Evolutionary conservation across 371 early-diverging fungal genomes (phyloP).

Genomic region (Lichtheimia ramosa): DNA sequence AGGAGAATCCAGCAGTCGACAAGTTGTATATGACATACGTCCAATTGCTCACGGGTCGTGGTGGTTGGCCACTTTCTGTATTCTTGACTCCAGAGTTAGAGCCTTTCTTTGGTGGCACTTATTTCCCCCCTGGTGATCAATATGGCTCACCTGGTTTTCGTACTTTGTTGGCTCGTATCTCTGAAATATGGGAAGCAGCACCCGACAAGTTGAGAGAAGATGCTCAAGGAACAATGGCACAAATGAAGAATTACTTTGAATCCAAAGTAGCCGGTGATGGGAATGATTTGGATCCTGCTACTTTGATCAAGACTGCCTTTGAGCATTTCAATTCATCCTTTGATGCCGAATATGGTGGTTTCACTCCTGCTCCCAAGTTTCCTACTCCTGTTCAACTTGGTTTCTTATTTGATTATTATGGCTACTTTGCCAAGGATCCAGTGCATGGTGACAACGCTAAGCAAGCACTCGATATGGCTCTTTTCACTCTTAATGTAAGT

Average conservation of each 20-base stretch:
- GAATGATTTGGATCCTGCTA: constrained; percentile 16
- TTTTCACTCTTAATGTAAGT: constrained; percentile 52
- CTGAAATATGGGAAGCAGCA: constrained; percentile 45
- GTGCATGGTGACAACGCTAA: constrained; percentile 28
- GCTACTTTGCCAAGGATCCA: constrained; percentile 25
- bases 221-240: constrained; percentile 40
- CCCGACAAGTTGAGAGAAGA: constrained; percentile 37
- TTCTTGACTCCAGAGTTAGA: constrained; percentile 64
- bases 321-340: constrained; percentile 40
- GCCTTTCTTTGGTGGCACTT: constrained; percentile 71
- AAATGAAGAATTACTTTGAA: constrained; percentile 34
- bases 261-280: constrained; percentile 21
- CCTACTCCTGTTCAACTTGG: constrained; percentile 61
- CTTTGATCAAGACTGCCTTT: constrained; percentile 29
- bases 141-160: constrained; percentile 56
- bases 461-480: constrained; percentile 57
- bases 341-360: constrained; percentile 59
- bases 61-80: constrained; percentile 67
- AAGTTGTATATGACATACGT: constrained; percentile 64
- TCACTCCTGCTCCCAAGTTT: constrained; percentile 66
- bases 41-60: constrained; percentile 52
- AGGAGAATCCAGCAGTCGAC: constrained; percentile 69
- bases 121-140: constrained; percentile 61
- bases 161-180: constrained; percentile 41
- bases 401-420: constrained; percentile 59